These are phyloP conservation scores for Kregervanrija pseudodelftensis DNA, from an alignment of 805 yeast species.

Conservation along the genomic window DNA sequence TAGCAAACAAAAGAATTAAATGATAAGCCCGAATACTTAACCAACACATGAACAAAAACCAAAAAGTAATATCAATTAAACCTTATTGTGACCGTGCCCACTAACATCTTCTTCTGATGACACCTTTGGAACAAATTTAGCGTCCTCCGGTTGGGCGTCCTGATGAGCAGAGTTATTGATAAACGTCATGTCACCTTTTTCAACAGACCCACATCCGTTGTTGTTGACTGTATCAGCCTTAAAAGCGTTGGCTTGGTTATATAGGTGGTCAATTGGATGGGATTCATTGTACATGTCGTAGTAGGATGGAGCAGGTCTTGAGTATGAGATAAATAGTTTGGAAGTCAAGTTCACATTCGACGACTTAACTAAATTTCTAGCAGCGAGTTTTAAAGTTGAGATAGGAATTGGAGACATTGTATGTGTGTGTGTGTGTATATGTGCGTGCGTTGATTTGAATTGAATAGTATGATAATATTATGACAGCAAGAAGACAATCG, in stretches of 20 bases:
- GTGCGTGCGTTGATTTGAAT: too few species aligned
- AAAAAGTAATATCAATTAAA: conserved; percentile 1
- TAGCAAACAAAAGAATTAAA: too few species aligned
- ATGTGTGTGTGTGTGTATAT: too few species aligned
- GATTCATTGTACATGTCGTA: conserved; percentile 20
- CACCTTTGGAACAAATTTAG: conserved; percentile 27
- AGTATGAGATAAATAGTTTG: conserved; percentile 21
- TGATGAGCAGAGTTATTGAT: conserved; percentile 17
- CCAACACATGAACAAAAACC: too few species aligned
- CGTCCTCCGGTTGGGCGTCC: conserved; percentile 5
- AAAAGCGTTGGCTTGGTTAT: conserved; percentile 11
- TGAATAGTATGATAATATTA: too few species aligned
- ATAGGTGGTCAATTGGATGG: conserved; percentile 13
- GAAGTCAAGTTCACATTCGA: conserved; percentile 1
- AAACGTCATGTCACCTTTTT: conserved; percentile 22
- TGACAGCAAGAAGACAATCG: too few species aligned
- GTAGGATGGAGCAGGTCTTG: conserved; percentile 16
- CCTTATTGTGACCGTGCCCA: conserved; percentile 19
- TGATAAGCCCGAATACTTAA: too few species aligned
- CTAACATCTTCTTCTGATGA: conserved; percentile 21
- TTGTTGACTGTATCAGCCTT: conserved; percentile 16
- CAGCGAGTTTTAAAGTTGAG: conserved; percentile 21
- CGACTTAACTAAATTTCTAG: conserved; percentile 18
- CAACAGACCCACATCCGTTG: conserved; percentile 26
- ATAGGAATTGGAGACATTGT: conserved; percentile 23